Evolutionary conservation across 306 rosid genomes (phyloP).

Genomic region (Myrica gale): DNA sequence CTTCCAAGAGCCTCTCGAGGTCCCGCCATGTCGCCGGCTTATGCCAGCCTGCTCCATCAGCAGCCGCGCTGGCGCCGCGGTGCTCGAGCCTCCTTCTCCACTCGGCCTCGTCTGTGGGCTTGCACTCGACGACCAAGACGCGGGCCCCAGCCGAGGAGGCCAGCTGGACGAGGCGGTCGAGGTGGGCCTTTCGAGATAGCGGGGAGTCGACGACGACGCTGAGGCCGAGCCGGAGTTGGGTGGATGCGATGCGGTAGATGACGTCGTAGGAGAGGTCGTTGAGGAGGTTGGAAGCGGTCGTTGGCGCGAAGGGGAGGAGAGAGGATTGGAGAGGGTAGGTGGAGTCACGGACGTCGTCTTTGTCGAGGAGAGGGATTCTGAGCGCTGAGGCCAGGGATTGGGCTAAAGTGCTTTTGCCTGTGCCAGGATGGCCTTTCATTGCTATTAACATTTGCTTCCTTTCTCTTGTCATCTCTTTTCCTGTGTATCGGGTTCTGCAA

Average conservation of each 20-base stretch:
- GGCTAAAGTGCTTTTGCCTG: conserved; percentile 55
- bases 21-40: conserved; percentile 71
- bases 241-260: conserved; percentile 45
- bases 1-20: conserved; percentile 54
- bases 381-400: conserved; percentile 44
- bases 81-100: conserved; percentile 60
- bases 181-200: conserved; percentile 58
- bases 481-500: not conserved
- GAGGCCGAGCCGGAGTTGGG: conserved; percentile 62
- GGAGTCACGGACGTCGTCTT: conserved; percentile 60
- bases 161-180: conserved; percentile 42
- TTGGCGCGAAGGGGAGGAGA: conserved; percentile 14
- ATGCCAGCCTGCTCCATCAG: conserved; percentile 31
- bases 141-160: conserved; percentile 23
- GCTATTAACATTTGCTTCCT: conserved; percentile 39
- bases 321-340: conserved; percentile 26
- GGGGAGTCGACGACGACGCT: conserved; percentile 68
- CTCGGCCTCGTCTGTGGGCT: conserved; percentile 34
- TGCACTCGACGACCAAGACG: conserved; percentile 54
- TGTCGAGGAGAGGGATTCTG: conserved; percentile 57
- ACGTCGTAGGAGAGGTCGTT: conserved; percentile 63
- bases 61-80: conserved; percentile 26
- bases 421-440: conserved; percentile 76
- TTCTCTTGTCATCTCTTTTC: not conserved
- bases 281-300: conserved; percentile 43